Evolutionary conservation across 108 stramenopile genomes (phyloP), one percentile per base, ranked within the genome.

Genomic region (Cylindrotheca fusiformis): DNA sequence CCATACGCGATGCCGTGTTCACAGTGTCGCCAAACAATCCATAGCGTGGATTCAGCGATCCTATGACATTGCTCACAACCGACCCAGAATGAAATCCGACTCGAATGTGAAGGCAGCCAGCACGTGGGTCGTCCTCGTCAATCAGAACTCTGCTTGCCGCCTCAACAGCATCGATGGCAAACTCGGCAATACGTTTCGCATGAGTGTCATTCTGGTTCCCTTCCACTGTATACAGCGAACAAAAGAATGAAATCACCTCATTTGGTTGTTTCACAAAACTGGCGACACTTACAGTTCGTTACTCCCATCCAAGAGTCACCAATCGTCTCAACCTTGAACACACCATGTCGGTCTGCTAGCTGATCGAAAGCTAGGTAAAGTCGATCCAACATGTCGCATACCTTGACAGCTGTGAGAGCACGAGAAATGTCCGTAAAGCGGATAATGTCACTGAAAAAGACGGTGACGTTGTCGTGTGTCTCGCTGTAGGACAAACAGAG

Each of bases 281-380:
- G 36, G 10, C 6, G 36, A 14, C 6, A 41, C 36, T 6, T 41
- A 41, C 36, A 19, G 28, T 64, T 71, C 14, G 31, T 48, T 21
- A 72, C 22, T 74, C 4, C 46, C 79, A 48, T 74, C 49, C 23
- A 60, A 77, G 12, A 66, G 68, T 84, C 80, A 17, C 83, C 84
- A 48, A 82, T 80, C 0, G 79, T 80, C 41, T 84, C 83, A 18
- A 84, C 75, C 50, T 81, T 85, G 66, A 80, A 85, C 6, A 85
- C 64, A 48, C 69, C 56, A 54, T 85, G 76, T 33, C 71, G 67
- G 22, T 41, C 47, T 5, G 72, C 63, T 6, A 85, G 52, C 2
- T 0, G 20, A 36, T 81, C 80, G 30, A 81, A 77, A 18, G 52
- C 68, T 5, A n/a, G 19, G 58, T 77, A 81, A 52, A 81, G 60